phyloP scores from a whole-genome alignment of 225 moss, liverwort and hornwort genomes.

The Physcomitrium patens region DNA sequence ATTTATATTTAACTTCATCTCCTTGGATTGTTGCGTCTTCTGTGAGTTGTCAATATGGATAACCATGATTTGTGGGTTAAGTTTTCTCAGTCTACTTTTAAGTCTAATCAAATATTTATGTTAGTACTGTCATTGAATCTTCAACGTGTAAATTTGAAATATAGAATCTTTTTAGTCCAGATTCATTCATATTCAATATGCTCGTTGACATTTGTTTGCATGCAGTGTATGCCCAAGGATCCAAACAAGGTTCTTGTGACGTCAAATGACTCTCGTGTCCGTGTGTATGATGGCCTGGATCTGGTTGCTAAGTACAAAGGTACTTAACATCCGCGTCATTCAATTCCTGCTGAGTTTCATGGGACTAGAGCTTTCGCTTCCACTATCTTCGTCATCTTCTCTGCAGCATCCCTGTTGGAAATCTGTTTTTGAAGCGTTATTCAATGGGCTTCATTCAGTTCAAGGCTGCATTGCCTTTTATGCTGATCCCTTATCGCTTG shows the following conservation, averaged over 20 bases:
- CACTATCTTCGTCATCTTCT: not conserved
- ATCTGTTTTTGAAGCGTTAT: not conserved
- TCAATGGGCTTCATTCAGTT: not conserved
- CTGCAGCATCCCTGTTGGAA: not conserved
- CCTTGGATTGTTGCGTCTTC: not conserved
- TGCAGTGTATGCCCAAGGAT: conserved; percentile 93
- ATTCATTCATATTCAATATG: not conserved
- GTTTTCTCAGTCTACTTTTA: not conserved
- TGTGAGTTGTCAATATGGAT: not conserved
- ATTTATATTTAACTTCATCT: conserved; percentile 26
- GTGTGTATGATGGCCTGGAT: conserved; percentile 78
- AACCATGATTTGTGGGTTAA: conserved; percentile 1
- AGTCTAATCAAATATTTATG: not conserved
- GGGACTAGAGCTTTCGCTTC: conserved; percentile 4
- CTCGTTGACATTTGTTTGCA: conserved; percentile 12
- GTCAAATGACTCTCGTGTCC: conserved; percentile 91
- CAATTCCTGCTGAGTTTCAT: not conserved
- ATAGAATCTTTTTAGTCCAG: not conserved
- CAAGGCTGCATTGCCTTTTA: not conserved
- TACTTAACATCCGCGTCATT: conserved; percentile 26
- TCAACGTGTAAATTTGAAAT: not conserved
- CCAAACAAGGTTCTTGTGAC: conserved; percentile 80
- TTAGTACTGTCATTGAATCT: not conserved
- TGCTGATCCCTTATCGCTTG: not conserved
- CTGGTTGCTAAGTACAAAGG: conserved; percentile 84